phyloP scores from a whole-genome alignment of 139 green algal genomes.

The Picochlorum sp. region DNA sequence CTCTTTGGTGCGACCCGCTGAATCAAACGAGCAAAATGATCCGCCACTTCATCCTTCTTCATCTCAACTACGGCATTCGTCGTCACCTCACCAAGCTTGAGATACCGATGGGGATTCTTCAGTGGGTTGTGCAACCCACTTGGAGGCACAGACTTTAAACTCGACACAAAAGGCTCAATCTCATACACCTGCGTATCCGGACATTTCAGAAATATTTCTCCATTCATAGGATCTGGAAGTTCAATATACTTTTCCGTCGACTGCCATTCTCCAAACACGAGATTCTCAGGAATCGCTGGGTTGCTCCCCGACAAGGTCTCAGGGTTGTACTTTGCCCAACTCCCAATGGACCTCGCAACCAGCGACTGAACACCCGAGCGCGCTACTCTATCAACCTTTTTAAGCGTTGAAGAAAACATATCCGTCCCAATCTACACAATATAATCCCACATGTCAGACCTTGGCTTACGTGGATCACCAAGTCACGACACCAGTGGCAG shows the following conservation, averaged over 20 bases:
- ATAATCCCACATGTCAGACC: too few species aligned
- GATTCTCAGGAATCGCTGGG: background rate
- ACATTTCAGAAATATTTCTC: conserved; percentile 59
- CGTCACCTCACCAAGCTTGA: conserved; percentile 81
- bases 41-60: conserved; percentile 54
- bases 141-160: conserved; percentile 67
- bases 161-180: conserved; percentile 63
- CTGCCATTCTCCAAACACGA: conserved; percentile 67
- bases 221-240: conserved; percentile 73
- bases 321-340: background rate
- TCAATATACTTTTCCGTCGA: conserved; percentile 28
- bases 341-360: background rate
- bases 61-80: conserved; percentile 62
- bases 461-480: too few species aligned
- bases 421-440: too few species aligned
- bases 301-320: background rate
- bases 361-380: background rate
- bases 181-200: conserved; percentile 60
- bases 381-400: background rate
- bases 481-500: too few species aligned
- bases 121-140: conserved; percentile 86
- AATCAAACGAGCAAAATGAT: conserved; percentile 87
- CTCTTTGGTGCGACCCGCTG: conserved; percentile 84
- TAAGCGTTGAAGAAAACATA: background rate
- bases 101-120: conserved; percentile 85